Evolutionary conservation across 2,329 filamentous ascomycete genomes (phyloP).

Genomic region (Fusarium penzigii): DNA sequence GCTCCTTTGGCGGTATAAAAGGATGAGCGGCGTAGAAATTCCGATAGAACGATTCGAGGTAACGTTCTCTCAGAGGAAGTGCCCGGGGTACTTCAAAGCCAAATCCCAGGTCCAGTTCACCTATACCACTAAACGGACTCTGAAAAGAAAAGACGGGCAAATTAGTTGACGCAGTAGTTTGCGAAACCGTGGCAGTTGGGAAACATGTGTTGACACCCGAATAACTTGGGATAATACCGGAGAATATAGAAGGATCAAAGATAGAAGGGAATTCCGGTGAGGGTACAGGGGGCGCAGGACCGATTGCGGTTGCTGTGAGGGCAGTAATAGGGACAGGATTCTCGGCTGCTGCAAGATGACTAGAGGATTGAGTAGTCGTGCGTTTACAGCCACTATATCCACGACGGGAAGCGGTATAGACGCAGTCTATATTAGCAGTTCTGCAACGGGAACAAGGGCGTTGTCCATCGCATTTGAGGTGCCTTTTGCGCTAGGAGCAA

Average conservation of each 20-base stretch:
- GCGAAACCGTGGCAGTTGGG: not conserved
- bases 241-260: not conserved
- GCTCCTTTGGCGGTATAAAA: slow-evolving; percentile 54
- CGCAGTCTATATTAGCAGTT: slow-evolving; percentile 57
- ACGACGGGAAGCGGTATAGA: slow-evolving; percentile 71
- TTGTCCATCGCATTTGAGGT: slow-evolving; percentile 75
- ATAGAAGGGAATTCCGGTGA: slow-evolving; percentile 13
- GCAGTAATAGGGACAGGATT: not conserved
- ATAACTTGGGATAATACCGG: not conserved
- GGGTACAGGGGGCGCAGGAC: not conserved
- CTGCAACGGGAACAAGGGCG: slow-evolving; percentile 70
- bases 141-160: not conserved
- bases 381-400: slow-evolving; percentile 64
- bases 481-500: slow-evolving; percentile 54
- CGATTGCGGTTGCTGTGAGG: not conserved
- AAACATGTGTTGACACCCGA: not conserved
- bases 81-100: slow-evolving; percentile 6
- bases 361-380: slow-evolving; percentile 38
- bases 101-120: slow-evolving; percentile 13
- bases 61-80: slow-evolving; percentile 47
- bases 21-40: slow-evolving; percentile 59
- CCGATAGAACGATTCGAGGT: slow-evolving; percentile 58
- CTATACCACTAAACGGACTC: slow-evolving; percentile 36
- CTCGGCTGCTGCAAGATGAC: slow-evolving; percentile 42
- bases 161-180: not conserved